Conservation (phyloP, 345 rosid species). For the Boechera retrofracta region DNA sequence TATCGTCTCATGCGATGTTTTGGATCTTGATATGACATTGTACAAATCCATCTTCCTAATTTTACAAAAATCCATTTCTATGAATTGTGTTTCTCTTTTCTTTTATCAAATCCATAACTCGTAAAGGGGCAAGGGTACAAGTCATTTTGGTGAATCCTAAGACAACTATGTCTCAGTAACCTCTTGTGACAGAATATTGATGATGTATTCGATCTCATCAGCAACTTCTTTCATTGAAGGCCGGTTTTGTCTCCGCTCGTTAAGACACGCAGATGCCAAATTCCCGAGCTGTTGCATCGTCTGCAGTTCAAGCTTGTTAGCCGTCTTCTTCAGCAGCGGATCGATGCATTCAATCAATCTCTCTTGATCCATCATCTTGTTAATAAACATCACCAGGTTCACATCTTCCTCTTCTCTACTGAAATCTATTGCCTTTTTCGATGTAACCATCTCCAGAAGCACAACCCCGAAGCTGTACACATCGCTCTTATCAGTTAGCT, state of each 20-base stretch:
- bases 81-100: conserved; percentile 4
- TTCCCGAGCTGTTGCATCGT: conserved; percentile 44
- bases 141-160: conserved; percentile 25
- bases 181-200: conserved; percentile 43
- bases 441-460: conserved; percentile 59
- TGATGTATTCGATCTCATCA: conserved; percentile 56
- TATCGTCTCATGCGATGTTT: conserved; percentile 84
- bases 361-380: conserved; percentile 53
- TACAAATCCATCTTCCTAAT: conserved; percentile 22
- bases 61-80: not conserved
- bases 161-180: conserved; percentile 40
- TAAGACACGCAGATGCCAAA: conserved; percentile 41
- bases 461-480: conserved; percentile 76
- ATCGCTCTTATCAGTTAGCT: conserved; percentile 67
- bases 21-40: conserved; percentile 80
- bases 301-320: conserved; percentile 34
- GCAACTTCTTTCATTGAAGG: conserved; percentile 60
- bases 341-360: conserved; percentile 53
- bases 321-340: conserved; percentile 46
- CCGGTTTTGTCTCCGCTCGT: conserved; percentile 46
- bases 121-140: conserved; percentile 5
- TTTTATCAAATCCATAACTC: conserved; percentile 4
- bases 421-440: conserved; percentile 63
- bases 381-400: conserved; percentile 55
- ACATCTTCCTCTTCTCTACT: conserved; percentile 60